Evolutionary conservation across 345 rosid genomes (phyloP).

Genomic region (Euphorbia pulcherrima): DNA sequence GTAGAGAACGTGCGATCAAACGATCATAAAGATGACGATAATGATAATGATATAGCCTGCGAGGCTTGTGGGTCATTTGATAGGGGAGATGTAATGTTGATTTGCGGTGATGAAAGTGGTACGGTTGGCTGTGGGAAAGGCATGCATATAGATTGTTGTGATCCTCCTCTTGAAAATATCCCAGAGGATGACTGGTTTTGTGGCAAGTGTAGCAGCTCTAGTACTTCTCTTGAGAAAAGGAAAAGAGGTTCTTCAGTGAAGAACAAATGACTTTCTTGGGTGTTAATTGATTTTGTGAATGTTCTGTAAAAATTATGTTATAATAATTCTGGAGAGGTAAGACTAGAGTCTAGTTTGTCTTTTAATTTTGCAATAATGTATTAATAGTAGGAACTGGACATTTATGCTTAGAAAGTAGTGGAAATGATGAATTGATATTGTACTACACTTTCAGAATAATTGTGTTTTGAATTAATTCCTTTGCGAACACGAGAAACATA

Average conservation of each 20-base stretch:
- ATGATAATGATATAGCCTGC: constrained; percentile 33
- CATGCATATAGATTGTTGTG: constrained; percentile 57
- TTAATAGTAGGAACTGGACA: too few relatives aligned
- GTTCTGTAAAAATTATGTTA: constrained; percentile 3
- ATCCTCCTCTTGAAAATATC: constrained; percentile 53
- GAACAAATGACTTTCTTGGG: not conserved
- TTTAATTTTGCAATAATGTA: not conserved
- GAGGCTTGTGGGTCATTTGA: constrained; percentile 44
- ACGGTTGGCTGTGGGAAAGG: constrained; percentile 57
- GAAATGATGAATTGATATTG: too few relatives aligned
- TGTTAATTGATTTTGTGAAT: not conserved
- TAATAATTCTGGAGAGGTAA: not conserved
- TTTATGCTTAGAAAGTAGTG: too few relatives aligned
- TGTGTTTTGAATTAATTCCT: too few relatives aligned
- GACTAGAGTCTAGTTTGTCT: not conserved
- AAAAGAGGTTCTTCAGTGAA: constrained; percentile 19
- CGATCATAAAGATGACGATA: not conserved
- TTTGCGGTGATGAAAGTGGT: constrained; percentile 57
- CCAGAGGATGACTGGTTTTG: constrained; percentile 79
- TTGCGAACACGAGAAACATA: too few relatives aligned
- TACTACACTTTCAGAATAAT: too few relatives aligned
- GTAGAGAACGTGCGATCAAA: constrained; percentile 18
- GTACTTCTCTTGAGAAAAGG: constrained; percentile 14
- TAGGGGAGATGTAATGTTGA: constrained; percentile 64
- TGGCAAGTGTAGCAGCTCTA: constrained; percentile 3